These are phyloP conservation scores for Pelargonium citronellum DNA, from an alignment of 441 rosid species.

Conservation along the genomic window DNA sequence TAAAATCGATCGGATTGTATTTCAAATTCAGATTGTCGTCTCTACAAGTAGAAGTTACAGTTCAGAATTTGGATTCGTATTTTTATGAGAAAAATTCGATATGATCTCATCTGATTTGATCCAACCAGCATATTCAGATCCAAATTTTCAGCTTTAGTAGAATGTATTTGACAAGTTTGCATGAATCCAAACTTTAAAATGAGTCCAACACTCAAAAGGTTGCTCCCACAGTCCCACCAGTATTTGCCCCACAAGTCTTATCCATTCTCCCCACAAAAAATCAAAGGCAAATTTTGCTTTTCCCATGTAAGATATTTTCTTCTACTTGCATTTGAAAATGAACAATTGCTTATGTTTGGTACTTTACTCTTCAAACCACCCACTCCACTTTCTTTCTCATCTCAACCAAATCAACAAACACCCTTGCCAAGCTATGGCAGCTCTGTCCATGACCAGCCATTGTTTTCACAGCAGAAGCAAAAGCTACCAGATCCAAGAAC, in stretches of 20 bases:
- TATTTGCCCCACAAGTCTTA: conserved; percentile 15
- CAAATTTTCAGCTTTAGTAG: no score
- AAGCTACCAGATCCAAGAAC: conserved; percentile 20
- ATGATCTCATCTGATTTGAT: no score
- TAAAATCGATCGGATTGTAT: no score
- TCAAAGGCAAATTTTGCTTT: conserved; percentile 19
- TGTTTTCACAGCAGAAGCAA: conserved; percentile 17
- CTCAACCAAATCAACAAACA: neutral
- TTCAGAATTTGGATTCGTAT: no score
- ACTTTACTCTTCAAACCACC: neutral
- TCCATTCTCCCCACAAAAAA: conserved; percentile 22
- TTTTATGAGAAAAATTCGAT: no score
- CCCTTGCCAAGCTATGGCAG: conserved; percentile 38
- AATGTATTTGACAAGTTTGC: neutral
- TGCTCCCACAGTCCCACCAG: neutral
- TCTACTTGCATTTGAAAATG: neutral
- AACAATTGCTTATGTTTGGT: neutral
- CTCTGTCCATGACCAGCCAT: conserved; percentile 33
- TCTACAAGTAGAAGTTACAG: no score
- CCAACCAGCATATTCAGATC: no score
- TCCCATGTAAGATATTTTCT: conserved; percentile 28
- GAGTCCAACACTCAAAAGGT: conserved; percentile 3
- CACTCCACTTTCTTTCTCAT: neutral
- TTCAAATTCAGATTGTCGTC: no score
- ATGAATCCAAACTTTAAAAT: neutral